These are phyloP conservation scores for carrot (Daucus carota) DNA, from an alignment of 129 eudicot species.

Conservation along the genomic window DNA sequence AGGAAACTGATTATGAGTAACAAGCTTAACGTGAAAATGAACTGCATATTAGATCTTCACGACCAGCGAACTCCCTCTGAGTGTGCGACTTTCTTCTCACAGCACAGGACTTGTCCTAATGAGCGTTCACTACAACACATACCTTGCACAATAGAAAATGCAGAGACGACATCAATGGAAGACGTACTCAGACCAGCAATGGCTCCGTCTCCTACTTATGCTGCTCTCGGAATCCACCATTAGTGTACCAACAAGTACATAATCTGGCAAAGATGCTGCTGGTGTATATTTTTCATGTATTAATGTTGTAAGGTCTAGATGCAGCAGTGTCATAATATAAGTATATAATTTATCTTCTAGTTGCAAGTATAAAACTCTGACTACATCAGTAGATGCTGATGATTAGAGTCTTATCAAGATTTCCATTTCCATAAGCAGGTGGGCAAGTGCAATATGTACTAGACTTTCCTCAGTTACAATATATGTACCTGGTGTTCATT, in stretches of 20 bases:
- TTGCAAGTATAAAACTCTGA: not conserved
- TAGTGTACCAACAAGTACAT: not conserved
- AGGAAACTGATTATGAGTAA: conserved; percentile 18
- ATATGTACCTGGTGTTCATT: not conserved
- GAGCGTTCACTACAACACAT: not conserved
- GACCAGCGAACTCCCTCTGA: conserved; percentile 17
- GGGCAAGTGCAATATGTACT: not conserved
- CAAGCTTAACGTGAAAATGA: conserved; percentile 25
- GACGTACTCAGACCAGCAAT: not conserved
- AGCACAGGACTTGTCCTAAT: conserved; percentile 12
- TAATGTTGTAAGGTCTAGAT: not conserved
- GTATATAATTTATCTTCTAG: not conserved
- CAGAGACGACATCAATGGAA: not conserved
- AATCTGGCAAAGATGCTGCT: not conserved
- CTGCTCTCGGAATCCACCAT: conserved; percentile 16
- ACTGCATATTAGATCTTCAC: conserved; percentile 30
- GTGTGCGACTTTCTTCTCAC: conserved; percentile 24
- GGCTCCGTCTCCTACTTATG: conserved; percentile 28
- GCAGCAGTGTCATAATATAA: not conserved
- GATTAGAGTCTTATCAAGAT: not conserved
- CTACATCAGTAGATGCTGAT: not conserved
- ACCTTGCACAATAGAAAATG: conserved; percentile 15
- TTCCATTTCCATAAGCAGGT: not conserved
- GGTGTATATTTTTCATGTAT: not conserved
- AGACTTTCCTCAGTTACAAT: not conserved